Evolutionary conservation across 2,329 filamentous ascomycete species (phyloP).

Genomic region (Clonostachys solani): DNA sequence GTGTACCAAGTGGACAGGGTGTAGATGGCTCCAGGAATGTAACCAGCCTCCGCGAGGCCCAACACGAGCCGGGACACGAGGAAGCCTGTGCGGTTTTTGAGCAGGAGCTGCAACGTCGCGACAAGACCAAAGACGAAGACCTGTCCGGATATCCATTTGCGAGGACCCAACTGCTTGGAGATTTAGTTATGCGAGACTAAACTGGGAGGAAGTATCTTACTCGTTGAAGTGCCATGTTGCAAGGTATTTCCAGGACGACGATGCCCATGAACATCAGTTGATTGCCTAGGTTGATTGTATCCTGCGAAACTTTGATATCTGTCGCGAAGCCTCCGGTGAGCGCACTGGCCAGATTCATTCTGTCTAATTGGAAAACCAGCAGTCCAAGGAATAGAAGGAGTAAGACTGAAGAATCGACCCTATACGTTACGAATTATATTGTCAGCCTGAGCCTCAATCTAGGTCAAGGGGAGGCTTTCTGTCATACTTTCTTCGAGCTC

Average conservation of each 20-base stretch:
- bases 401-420: conserved; percentile 40
- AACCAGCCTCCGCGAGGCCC: conserved; percentile 44
- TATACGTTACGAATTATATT: conserved; percentile 9
- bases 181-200: background rate
- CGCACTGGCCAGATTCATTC: conserved; percentile 47
- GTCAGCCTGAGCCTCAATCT: no score
- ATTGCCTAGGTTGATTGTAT: conserved; percentile 46
- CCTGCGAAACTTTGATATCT: conserved; percentile 34
- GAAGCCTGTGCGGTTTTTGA: conserved; percentile 36
- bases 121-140: conserved; percentile 43
- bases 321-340: conserved; percentile 41
- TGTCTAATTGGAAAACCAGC: conserved; percentile 45
- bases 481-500: no score
- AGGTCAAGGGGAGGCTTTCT: no score
- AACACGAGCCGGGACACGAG: conserved; percentile 36
- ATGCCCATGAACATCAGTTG: conserved; percentile 48
- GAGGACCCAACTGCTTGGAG: conserved; percentile 30
- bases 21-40: conserved; percentile 47
- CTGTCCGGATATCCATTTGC: conserved; percentile 43
- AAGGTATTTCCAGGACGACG: conserved; percentile 45
- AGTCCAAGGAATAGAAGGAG: conserved; percentile 43
- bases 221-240: conserved; percentile 36
- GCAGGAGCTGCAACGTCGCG: conserved; percentile 36
- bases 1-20: conserved; percentile 61
- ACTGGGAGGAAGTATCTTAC: conserved; percentile 4